Percentiles rank a stretch among this genome's conserved stretches.
phyloP scores from a whole-genome alignment of 331 rosid species.

The Rosa hybrid region DNA sequence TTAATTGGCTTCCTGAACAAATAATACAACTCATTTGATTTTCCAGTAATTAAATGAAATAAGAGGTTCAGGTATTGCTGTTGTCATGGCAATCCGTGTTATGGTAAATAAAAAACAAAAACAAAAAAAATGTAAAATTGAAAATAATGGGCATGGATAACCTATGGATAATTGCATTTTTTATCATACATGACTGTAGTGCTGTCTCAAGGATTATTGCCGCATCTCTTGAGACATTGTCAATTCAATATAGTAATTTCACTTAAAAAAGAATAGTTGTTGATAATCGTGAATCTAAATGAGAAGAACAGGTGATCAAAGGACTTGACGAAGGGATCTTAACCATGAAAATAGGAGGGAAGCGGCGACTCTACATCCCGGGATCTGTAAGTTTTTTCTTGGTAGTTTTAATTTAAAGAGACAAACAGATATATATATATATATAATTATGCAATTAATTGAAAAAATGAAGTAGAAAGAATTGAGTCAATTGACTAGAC shows the following conservation, averaged over 20 bases:
- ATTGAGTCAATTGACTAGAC: not conserved
- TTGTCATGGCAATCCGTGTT: not conserved
- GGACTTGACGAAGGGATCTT: slow-evolving; percentile 91
- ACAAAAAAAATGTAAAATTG: not conserved
- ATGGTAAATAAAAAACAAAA: not conserved
- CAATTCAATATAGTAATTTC: not conserved
- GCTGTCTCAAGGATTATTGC: not conserved
- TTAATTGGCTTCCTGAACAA: not conserved
- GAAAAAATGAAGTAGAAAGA: not conserved
- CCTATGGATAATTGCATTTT: not conserved
- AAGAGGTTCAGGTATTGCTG: not conserved
- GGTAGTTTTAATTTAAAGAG: not conserved
- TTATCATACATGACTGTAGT: not conserved
- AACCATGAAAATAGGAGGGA: slow-evolving; percentile 89
- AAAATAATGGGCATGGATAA: not conserved
- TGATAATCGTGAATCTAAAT: slow-evolving; percentile 21
- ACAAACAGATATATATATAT: too few species aligned
- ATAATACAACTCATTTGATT: not conserved
- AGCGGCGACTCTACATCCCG: slow-evolving; percentile 87
- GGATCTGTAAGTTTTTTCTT: slow-evolving; percentile 64
- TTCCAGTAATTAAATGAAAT: not conserved
- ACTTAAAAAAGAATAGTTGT: not conserved
- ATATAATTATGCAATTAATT: too few species aligned
- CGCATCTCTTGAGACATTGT: slow-evolving; percentile 2
- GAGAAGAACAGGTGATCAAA: slow-evolving; percentile 68